Base-by-base conservation (phyloP, 352 stramenopile genomes). In the Pythium aphanidermatum region DNA sequence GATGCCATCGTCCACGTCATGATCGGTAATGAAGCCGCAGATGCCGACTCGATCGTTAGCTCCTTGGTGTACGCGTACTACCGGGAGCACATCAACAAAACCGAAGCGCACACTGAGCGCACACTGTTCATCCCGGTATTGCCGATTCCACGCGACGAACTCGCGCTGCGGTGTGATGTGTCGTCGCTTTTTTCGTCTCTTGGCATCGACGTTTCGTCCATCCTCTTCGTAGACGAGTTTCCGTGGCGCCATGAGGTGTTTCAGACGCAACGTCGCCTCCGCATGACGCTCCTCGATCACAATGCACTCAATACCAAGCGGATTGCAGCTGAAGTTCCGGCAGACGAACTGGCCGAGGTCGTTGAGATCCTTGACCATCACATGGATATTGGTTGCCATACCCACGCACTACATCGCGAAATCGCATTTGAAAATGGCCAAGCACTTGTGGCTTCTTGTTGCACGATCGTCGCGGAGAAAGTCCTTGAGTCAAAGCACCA, bases 41-140 rank as follows among this genome's bases (percentile, higher is more conserved):
- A 92, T 51, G 80, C 80, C 11, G 80, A 92, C 58, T 92, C 80
- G 16, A 89, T 92, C 58, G 63, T 92, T 11, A 92, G 77, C 60
- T 80, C 74, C 13, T 42, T 92, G 9, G 61, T 76, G 9, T 80
- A 85, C 58, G 80, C 80, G 6, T 83, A 71, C 42, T 29, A 72
- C 25, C 63, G 65, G 28, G 51, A 63, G 32, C 36, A 68, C 28
- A 27, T 30, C 30, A n/a, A 43, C n/a, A 10, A 59, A 17, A 34
- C 11, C 7, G 32, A 53, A n/a, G 24, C 26, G 1, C 13, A 42
- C 11, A 7, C 20, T 25, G 20, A 36, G 13, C 43, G 20, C 13
- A 25, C 32, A 12, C 23, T 29, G 16, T 13, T 87, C 26, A 34
- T 92, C 7, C 63, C 76, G 1, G 70, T 92, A 27, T 43, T 92